Evolutionary conservation across 176 grass and related monocot species (phyloP).

Genomic region (Guadua angustifolia): DNA sequence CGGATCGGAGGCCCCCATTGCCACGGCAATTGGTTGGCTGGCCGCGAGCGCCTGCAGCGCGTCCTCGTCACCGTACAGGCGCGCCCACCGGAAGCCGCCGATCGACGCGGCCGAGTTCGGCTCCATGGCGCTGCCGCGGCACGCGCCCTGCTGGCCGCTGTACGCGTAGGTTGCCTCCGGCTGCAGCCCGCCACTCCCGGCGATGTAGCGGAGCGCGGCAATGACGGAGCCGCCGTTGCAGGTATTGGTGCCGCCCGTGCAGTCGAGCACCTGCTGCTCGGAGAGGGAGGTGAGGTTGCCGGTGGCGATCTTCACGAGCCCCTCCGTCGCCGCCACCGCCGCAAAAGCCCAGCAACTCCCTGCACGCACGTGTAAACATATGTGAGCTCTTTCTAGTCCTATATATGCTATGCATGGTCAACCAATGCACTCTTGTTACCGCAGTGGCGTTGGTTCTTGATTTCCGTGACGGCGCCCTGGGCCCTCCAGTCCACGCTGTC

Average conservation of each 20-base stretch:
- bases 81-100: background rate
- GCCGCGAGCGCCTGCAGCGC: slow-evolving; percentile 43
- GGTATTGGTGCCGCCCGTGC: slow-evolving; percentile 33
- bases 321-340: slow-evolving; percentile 51
- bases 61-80: slow-evolving; percentile 42
- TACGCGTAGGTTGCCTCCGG: slow-evolving; percentile 53
- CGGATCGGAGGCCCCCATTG: slow-evolving; percentile 48
- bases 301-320: slow-evolving; percentile 41
- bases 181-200: slow-evolving; percentile 47
- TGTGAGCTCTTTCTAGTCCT: background rate
- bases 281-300: slow-evolving; percentile 52
- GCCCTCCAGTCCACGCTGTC: slow-evolving; percentile 51
- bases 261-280: slow-evolving; percentile 58
- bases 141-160: slow-evolving; percentile 41
- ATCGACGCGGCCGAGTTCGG: slow-evolving; percentile 26
- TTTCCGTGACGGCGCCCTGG: slow-evolving; percentile 43
- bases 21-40: slow-evolving; percentile 52
- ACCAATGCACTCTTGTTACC: slow-evolving; percentile 23
- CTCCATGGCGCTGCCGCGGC: background rate
- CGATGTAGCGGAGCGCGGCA: slow-evolving; percentile 47
- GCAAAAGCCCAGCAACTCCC: slow-evolving; percentile 62
- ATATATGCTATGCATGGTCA: background rate
- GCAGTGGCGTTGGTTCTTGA: slow-evolving; percentile 53
- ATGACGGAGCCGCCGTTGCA: slow-evolving; percentile 49
- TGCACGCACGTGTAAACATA: background rate